Percentiles rank a stretch among this genome's conserved stretches.
Evolutionary conservation across 768 basidiomycete species (phyloP).

Genomic region (Lyophyllum semitale): DNA sequence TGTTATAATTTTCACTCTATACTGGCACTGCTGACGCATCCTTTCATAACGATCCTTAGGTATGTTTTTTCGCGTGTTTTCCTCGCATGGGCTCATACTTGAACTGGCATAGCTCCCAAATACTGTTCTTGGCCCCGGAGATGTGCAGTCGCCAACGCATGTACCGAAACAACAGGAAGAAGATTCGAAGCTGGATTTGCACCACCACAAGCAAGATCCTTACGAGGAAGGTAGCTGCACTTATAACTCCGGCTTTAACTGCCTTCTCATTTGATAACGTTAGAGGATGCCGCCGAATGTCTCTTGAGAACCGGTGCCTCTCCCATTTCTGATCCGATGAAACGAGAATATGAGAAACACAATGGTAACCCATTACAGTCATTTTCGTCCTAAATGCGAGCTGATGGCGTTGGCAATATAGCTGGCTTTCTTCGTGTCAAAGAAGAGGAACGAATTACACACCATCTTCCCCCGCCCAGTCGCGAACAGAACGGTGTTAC

Average conservation of each 20-base stretch:
- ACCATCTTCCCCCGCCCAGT: background rate
- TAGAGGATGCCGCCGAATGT: slow-evolving; percentile 14
- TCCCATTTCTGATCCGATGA: background rate
- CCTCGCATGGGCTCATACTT: background rate
- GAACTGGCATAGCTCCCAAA: background rate
- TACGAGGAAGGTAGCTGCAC: slow-evolving; percentile 18
- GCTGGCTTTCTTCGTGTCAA: background rate
- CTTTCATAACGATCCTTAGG: background rate
- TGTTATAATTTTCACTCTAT: background rate
- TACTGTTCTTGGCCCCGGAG: background rate
- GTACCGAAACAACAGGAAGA: background rate
- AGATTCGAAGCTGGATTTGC: background rate
- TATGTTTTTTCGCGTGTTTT: background rate
- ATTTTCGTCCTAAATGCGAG: background rate
- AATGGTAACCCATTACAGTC: background rate
- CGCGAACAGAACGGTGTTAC: background rate
- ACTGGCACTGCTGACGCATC: background rate
- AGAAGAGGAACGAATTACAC: background rate
- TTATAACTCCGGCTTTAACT: background rate
- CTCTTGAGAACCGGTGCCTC: background rate
- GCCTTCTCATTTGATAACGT: background rate
- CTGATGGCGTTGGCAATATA: background rate
- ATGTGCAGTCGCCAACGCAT: background rate
- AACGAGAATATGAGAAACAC: background rate
- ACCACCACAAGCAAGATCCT: slow-evolving; percentile 16